Evolutionary conservation across 2,329 filamentous ascomycete species (phyloP).

Genomic region (Chaetomium strumarium): DNA sequence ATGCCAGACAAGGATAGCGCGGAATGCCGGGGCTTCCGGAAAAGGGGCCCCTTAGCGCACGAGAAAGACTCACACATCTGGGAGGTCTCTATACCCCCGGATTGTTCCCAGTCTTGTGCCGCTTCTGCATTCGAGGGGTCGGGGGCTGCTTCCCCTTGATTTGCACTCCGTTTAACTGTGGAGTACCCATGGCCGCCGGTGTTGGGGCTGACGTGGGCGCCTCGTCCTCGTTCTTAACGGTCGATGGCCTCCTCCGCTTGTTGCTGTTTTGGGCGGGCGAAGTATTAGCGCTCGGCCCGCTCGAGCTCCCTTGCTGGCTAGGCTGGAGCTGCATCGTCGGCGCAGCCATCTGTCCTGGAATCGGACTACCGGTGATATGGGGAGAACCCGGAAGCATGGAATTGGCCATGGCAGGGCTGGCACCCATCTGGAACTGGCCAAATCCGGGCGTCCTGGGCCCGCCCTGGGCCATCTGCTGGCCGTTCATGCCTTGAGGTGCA

Average conservation of each 20-base stretch:
- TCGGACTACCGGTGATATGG: conserved; percentile 52
- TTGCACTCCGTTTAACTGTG: conserved; percentile 48
- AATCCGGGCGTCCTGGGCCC: conserved; percentile 49
- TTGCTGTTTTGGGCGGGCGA: conserved; percentile 50
- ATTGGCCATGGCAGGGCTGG: conserved; percentile 55
- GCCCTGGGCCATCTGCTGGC: conserved; percentile 43
- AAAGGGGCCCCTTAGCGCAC: no score
- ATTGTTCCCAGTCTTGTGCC: conserved; percentile 37
- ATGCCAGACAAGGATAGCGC: no score
- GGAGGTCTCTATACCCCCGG: neutral
- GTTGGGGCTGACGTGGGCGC: conserved; percentile 43
- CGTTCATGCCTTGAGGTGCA: conserved; percentile 37
- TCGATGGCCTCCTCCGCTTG: conserved; percentile 52
- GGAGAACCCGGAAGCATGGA: conserved; percentile 58
- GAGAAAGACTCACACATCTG: no score
- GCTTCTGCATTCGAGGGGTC: conserved; percentile 52
- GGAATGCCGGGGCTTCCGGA: no score
- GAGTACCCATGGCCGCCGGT: conserved; percentile 35
- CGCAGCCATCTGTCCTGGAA: conserved; percentile 56
- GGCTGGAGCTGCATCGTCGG: conserved; percentile 62
- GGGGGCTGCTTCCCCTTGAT: conserved; percentile 49
- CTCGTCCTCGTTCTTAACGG: conserved; percentile 54
- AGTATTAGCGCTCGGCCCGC: conserved; percentile 62
- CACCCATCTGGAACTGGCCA: conserved; percentile 52
- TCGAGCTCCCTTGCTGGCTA: conserved; percentile 62